Percentiles rank a stretch among this genome's conserved stretches.
Conservation (phyloP, 305 asterid genomes). For the Nicotiana rustica region DNA sequence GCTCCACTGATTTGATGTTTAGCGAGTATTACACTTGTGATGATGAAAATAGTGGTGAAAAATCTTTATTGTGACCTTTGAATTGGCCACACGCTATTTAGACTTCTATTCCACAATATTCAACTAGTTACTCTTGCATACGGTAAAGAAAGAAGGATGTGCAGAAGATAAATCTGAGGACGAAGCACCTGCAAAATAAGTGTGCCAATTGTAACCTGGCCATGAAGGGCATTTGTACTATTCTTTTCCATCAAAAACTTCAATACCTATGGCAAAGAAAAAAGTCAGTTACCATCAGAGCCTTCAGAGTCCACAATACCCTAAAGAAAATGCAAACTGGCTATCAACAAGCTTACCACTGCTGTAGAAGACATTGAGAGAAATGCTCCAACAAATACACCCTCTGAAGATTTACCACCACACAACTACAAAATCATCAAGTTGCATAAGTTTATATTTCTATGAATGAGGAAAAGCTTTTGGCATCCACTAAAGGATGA, state of each 20-base stretch:
- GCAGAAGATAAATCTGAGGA: conserved; percentile 34
- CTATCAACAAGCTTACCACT: conserved; percentile 66
- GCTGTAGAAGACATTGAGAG: conserved; percentile 99
- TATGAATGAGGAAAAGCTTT: conserved; percentile 19
- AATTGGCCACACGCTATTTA: conserved; percentile 23
- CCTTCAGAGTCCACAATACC: conserved; percentile 24
- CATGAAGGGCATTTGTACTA: conserved; percentile 88
- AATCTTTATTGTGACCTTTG: neutral
- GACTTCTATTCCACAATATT: conserved; percentile 2
- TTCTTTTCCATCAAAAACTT: conserved; percentile 95
- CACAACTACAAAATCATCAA: conserved; percentile 70
- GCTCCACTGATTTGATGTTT: neutral
- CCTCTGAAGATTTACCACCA: conserved; percentile 98
- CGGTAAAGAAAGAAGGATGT: conserved; percentile 29
- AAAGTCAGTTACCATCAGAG: conserved; percentile 30
- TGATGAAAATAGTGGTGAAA: conserved; percentile 19
- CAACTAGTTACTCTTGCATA: conserved; percentile 18
- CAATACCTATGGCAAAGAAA: conserved; percentile 64
- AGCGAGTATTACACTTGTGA: neutral
- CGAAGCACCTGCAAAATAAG: conserved; percentile 88
- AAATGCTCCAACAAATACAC: conserved; percentile 93
- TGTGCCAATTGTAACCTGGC: conserved; percentile 98
- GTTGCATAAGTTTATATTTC: conserved; percentile 38
- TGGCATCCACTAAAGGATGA: neutral
- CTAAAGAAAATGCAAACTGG: neutral